Conservation (phyloP, 768 basidiomycete species). For the Tylopilus rubrobrunneus region DNA sequence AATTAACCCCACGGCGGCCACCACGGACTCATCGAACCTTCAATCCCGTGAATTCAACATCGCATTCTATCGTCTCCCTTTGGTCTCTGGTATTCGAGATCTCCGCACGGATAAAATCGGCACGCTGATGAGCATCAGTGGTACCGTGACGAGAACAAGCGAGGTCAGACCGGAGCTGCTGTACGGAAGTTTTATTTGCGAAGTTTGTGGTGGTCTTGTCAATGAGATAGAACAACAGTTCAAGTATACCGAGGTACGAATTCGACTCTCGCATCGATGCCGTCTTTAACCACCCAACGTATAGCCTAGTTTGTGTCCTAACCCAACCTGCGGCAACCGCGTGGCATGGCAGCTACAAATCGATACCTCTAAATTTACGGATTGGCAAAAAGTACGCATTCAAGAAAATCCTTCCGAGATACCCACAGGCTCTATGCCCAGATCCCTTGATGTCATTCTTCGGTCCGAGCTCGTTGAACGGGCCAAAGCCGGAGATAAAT, state of each 20-base stretch:
- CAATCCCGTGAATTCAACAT: conserved; percentile 92
- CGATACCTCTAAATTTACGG: conserved; percentile 93
- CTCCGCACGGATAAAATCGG: conserved; percentile 92
- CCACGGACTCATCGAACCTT: conserved; percentile 81
- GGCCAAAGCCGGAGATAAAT: conserved; percentile 71
- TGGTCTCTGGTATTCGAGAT: conserved; percentile 93
- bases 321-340: conserved; percentile 90
- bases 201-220: conserved; percentile 76
- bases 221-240: conserved; percentile 98
- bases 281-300: neutral
- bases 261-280: conserved; percentile 1
- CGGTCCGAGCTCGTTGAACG: conserved; percentile 93
- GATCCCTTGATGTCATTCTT: conserved; percentile 93
- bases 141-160: conserved; percentile 80
- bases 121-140: conserved; percentile 92
- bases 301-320: conserved; percentile 91
- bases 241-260: conserved; percentile 91
- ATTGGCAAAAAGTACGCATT: conserved; percentile 99
- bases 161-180: conserved; percentile 96
- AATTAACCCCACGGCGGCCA: conserved; percentile 85
- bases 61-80: conserved; percentile 92
- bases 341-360: conserved; percentile 91
- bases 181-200: conserved; percentile 90
- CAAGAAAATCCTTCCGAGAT: conserved; percentile 99
- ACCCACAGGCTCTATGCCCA: conserved; percentile 97